These are phyloP conservation scores for Domatiomyces globalis DNA, from an alignment of 2,329 filamentous ascomycete genomes.

Conservation along the genomic window DNA sequence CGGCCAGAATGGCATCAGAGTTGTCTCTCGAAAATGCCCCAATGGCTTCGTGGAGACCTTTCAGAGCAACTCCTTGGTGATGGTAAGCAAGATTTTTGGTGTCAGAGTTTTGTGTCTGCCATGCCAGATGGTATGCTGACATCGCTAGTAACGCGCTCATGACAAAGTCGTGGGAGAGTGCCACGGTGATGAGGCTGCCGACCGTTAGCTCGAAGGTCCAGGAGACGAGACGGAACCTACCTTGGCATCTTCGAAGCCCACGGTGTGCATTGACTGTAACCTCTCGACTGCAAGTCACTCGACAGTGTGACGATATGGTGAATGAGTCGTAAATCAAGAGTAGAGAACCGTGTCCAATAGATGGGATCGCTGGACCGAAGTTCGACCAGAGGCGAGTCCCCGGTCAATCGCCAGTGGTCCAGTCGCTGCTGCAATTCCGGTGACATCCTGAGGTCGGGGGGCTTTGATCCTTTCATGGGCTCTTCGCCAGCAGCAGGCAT, in stretches of 20 bases:
- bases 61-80: slow-evolving; percentile 72
- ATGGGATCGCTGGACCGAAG: slow-evolving; percentile 63
- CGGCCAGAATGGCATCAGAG: slow-evolving; percentile 80
- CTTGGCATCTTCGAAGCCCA: slow-evolving; percentile 89
- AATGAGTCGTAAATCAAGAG: slow-evolving; percentile 72
- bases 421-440: slow-evolving; percentile 71
- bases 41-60: slow-evolving; percentile 78
- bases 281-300: slow-evolving; percentile 61
- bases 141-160: slow-evolving; percentile 89
- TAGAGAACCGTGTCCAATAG: slow-evolving; percentile 56
- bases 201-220: slow-evolving; percentile 20
- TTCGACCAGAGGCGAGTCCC: slow-evolving; percentile 71
- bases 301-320: slow-evolving; percentile 81
- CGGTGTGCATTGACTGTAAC: slow-evolving; percentile 70
- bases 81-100: slow-evolving; percentile 81
- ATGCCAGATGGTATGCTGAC: slow-evolving; percentile 88
- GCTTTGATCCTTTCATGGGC: slow-evolving; percentile 36
- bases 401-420: slow-evolving; percentile 68
- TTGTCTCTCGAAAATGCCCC: slow-evolving; percentile 70
- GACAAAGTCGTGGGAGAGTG: slow-evolving; percentile 69
- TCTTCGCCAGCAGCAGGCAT: slow-evolving; percentile 49
- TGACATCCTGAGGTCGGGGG: slow-evolving; percentile 63
- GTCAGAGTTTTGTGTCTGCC: slow-evolving; percentile 70
- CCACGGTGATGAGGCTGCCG: slow-evolving; percentile 63
- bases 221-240: slow-evolving; percentile 41